phyloP scores from a whole-genome alignment of 2,329 filamentous ascomycete genomes.

The Arthrobotrys musiformis region DNA sequence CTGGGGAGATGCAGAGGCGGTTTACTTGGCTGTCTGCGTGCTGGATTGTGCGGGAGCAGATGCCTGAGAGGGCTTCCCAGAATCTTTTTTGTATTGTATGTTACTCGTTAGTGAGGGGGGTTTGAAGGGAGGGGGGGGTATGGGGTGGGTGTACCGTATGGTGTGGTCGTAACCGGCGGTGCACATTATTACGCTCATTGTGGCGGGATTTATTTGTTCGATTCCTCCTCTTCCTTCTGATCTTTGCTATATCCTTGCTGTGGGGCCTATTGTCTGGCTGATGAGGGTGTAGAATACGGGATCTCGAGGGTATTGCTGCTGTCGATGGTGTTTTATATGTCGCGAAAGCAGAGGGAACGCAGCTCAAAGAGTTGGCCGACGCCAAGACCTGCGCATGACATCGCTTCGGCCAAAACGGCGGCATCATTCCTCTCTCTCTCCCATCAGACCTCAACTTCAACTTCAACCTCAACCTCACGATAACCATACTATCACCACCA shows the following conservation, averaged over 20 bases:
- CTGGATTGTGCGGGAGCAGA: conserved; percentile 97
- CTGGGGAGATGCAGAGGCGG: conserved; percentile 95
- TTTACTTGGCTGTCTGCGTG: conserved; percentile 99
- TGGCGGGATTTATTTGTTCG: too few species aligned
- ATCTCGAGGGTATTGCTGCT: too few species aligned
- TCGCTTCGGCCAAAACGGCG: conserved; percentile 11
- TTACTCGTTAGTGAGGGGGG: conserved; percentile 22
- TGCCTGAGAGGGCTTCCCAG: conserved; percentile 97
- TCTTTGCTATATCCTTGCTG: too few species aligned
- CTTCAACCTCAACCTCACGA: conserved; percentile 8
- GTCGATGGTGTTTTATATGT: too few species aligned
- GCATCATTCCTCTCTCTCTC: not conserved
- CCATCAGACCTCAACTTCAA: conserved; percentile 14
- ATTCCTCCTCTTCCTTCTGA: not conserved
- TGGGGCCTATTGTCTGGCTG: too few species aligned
- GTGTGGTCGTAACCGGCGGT: conserved; percentile 79
- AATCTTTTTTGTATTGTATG: conserved; percentile 70
- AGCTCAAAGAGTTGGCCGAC: not conserved
- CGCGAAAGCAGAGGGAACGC: not conserved
- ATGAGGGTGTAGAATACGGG: too few species aligned
- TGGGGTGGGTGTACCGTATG: conserved; percentile 69
- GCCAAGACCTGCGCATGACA: conserved; percentile 51
- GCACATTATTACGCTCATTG: conserved; percentile 60
- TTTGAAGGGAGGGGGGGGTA: conserved; percentile 5
- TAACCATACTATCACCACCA: not conserved